Evolutionary conservation across 352 stramenopile genomes (phyloP).

Genomic region (Globisporangium iwayamae): DNA sequence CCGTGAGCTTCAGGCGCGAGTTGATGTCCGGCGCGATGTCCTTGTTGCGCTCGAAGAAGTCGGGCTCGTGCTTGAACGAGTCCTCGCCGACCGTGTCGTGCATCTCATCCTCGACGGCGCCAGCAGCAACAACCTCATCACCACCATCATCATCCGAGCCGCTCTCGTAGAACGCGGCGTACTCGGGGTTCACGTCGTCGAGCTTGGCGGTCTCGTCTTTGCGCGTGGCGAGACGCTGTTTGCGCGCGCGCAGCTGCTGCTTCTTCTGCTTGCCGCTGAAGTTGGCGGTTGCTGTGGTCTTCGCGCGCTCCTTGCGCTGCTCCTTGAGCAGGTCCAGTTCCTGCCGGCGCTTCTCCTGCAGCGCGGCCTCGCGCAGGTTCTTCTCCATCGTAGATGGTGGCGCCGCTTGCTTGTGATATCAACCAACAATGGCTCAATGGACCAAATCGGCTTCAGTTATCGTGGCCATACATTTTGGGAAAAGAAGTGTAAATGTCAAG

Average conservation of each 20-base stretch:
- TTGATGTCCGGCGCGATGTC: conserved; percentile 65
- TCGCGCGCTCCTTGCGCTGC: conserved; percentile 71
- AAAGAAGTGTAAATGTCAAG: no score
- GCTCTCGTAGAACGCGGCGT: conserved; percentile 56
- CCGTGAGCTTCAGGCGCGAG: conserved; percentile 71
- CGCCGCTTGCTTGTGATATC: no score
- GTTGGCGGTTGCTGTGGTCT: conserved; percentile 45
- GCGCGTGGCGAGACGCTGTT: conserved; percentile 68
- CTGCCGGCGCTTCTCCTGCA: conserved; percentile 65
- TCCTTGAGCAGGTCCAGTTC: conserved; percentile 78
- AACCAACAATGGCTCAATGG: no score
- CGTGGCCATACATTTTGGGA: no score
- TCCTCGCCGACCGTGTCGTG: conserved; percentile 30
- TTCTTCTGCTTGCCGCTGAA: conserved; percentile 89
- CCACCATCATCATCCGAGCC: conserved; percentile 24
- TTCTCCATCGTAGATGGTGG: conserved; percentile 29
- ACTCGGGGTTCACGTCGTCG: conserved; percentile 36
- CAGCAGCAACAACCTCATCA: conserved; percentile 21
- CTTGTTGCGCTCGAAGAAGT: conserved; percentile 69
- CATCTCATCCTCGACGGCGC: conserved; percentile 16
- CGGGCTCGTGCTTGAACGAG: conserved; percentile 43
- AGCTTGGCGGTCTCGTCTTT: conserved; percentile 51
- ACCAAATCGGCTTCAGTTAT: no score
- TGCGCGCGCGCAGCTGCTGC: conserved; percentile 74
- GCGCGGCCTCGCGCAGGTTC: conserved; percentile 55